Base-by-base conservation (phyloP, 495 filamentous ascomycete species). In the Cercophora samala region DNA sequence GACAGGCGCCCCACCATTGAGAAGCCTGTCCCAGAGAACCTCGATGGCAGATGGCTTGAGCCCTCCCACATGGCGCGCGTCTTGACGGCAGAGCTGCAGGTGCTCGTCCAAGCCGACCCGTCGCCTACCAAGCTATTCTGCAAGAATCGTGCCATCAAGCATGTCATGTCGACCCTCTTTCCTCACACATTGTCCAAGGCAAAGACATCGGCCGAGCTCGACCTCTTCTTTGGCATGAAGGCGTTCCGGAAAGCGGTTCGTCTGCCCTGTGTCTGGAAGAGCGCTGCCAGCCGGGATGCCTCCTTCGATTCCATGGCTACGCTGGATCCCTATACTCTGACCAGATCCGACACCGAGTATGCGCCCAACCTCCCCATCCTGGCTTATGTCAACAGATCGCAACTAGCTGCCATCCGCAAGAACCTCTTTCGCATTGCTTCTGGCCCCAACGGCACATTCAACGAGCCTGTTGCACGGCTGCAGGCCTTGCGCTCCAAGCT, bases 221-320 rank as follows among this genome's bases (percentile, higher is more conserved):
- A 74, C 60, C 42, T 84, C 8, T 74, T 76, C 65, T 82, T 77
- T 58, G 82, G 81, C 1, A 58, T 66, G 2, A 62, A 70, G 4
- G 62, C 66, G 21, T 79, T 75, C 66, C 54, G 56, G 25, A 73
- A 70, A 13, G 76, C 72, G 1, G 71, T 79, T 2, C 74, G 75
- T 23, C 71, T 76, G 2, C 77, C 76, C 1, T 71, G 76, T 29
- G 6, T 81, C 1, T 84, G 79, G 78, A 79, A 76, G 61, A 64
- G 62, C 29, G 23, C 68, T 9, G 59, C 66, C 46, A 54, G 62
- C 8, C 24, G 54, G 46, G 58, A 68, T 13, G 66, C 25, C n/a
- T 82, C 78, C 0, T 81, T 79, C 55, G 73, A 76, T 55, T 80
- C 81, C 4, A 58, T 67, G 32, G 72, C 78, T 13, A 81, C 80